Base-by-base conservation (phyloP, 805 yeast genomes). In the Kuraishia ogatae region DNA sequence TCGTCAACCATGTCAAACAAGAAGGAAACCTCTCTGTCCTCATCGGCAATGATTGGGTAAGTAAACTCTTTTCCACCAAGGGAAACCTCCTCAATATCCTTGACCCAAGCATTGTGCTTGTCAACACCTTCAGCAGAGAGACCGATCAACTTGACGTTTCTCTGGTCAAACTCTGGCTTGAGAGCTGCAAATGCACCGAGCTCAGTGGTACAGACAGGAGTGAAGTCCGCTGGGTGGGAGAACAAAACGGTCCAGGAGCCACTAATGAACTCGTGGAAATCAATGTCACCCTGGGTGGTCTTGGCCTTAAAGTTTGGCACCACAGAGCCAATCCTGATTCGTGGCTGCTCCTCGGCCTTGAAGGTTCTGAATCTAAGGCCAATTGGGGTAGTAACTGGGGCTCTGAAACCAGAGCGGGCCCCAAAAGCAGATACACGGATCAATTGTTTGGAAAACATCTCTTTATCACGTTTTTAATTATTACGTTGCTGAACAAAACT, bases 141-240 rank as follows among this genome's bases (percentile, higher is more conserved):
- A 59, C 97, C 97, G 71, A 91, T 87, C 72, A 91, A 80, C 77
- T 91, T 90, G 69, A 86, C 88, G 67, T 83, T 82, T 78, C 97
- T 84, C 73, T 85, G 78, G 67, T 85, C 83, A 66, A 91, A 91
- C 71, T 91, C 97, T 55, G 91, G 89, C 76, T 89, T 88, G 73
- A 90, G 81, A 64, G 84, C 81, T 60, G 97, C 91, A 66, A 91
- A 92, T 21, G 96, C 97, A 62, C 97, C 97, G 67, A 91, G 80
- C 77, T 91, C 97, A 56, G 97, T 91, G 66, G 97, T 92, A 74
- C 97, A 91, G 55, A 91, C 97, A 51, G 97, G 97, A 20, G 97
- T 91, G 79, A 89, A 92, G 72, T 91, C 97, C 55, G 91, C 97
- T 59, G 97, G 97, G 72, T 91, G 97, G 24, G 96, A 88, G 75